phyloP scores from a whole-genome alignment of 306 rosid genomes.

The Neltuma alba region DNA sequence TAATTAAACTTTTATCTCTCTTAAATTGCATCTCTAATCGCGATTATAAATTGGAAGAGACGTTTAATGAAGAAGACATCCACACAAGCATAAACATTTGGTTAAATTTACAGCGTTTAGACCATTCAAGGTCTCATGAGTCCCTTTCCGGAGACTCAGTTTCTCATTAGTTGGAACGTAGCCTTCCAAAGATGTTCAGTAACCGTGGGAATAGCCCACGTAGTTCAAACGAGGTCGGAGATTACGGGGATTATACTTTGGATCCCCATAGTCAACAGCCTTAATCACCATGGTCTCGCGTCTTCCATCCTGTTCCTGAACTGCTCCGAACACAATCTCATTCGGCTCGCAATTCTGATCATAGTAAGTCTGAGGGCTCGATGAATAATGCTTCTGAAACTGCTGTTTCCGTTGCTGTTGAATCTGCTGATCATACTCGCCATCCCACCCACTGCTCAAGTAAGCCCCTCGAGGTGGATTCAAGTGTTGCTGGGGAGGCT shows the following conservation, averaged over 20 bases:
- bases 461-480: conserved; percentile 54
- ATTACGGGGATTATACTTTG: conserved; percentile 68
- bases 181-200: conserved; percentile 53
- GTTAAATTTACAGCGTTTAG: conserved; percentile 17
- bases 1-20: too few species aligned
- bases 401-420: conserved; percentile 48
- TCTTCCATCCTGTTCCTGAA: conserved; percentile 87
- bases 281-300: conserved; percentile 89
- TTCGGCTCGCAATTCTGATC: conserved; percentile 79
- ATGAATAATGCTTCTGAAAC: conserved; percentile 66
- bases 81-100: conserved; percentile 31
- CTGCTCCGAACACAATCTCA: conserved; percentile 96
- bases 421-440: conserved; percentile 51
- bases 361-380: conserved; percentile 64
- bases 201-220: conserved; percentile 62
- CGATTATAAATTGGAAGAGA: conserved; percentile 10
- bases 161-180: too few species aligned
- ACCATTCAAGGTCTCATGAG: neutral
- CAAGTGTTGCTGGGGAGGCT: conserved; percentile 44
- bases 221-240: conserved; percentile 73
- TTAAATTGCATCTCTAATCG: neutral
- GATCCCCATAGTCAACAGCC: conserved; percentile 87
- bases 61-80: neutral
- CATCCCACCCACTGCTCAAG: conserved; percentile 61
- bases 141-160: neutral